Evolutionary conservation across 306 rosid species (phyloP), one percentile per base, ranked within the genome.

Genomic region (Cucurbita maxima): DNA sequence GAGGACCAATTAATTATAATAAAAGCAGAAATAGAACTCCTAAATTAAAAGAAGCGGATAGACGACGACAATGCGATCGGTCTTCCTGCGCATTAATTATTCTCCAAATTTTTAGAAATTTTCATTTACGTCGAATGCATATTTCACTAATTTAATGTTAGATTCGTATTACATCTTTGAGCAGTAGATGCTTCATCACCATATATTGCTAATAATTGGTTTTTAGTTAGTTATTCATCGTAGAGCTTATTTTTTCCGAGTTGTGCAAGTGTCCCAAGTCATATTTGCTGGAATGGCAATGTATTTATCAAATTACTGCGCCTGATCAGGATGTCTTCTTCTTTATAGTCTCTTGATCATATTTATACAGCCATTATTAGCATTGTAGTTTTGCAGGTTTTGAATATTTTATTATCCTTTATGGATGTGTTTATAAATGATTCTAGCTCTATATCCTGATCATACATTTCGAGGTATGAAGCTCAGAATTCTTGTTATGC

Each of bases 371-470:
- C 69, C 58, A 76, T 79, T 70, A 66, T 73, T 79, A 75, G 75
- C 77, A 68, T 78, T 69, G 73, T 77, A 85, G 87, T 85, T 80
- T 84, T 89, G 85, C 86, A 78, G 88, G 89, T 79, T 72, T 74
- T 69, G 76, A 51, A 62, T 37, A 75, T 77, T 73, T 83, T 75
- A 19, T 59, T 53, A 47, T 67, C 76, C 73, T 62, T 77, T 60
- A 72, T 72, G 72, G 81, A 62, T 73, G 51, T 77, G 61, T 79
- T 77, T 70, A 74, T 76, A 59, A 76, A 71, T 76, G 66, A 79
- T 53, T 74, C 61, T 79, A 69, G 84, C 79, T 74, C 58, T 67
- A 76, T 82, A 76, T 77, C 60, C 83, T 81, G 40, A 77, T 67
- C 75, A 66, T 77, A 75, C 63, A 40, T 70, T 58, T 71, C 79